Conservation (phyloP, 1,284 basidiomycete genomes). For the Fistulinella cinereoalba region DNA sequence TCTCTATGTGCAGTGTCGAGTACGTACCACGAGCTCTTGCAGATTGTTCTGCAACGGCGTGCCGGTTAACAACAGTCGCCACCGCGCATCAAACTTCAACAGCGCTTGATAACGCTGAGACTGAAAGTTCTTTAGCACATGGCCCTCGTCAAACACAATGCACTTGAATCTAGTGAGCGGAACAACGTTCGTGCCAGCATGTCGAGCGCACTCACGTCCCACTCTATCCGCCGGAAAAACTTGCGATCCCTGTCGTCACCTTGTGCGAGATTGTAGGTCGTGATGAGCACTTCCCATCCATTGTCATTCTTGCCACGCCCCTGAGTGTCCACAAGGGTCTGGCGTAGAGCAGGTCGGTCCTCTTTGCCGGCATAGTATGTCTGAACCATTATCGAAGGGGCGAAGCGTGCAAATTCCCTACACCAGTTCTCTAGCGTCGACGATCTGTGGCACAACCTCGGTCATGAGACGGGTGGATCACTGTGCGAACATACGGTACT, state of each 20-base stretch:
- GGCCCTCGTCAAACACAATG: conserved; percentile 94
- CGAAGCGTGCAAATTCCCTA: conserved; percentile 91
- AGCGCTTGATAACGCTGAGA: conserved; percentile 93
- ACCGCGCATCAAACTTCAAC: conserved; percentile 80
- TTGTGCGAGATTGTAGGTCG: conserved; percentile 94
- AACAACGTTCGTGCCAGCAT: not conserved
- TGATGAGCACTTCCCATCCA: conserved; percentile 91
- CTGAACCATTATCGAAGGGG: conserved; percentile 81
- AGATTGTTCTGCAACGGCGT: conserved; percentile 92
- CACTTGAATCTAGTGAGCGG: conserved; percentile 46
- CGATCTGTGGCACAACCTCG: conserved; percentile 50
- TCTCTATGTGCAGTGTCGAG: conserved; percentile 15
- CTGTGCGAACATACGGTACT: conserved; percentile 75
- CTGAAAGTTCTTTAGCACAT: conserved; percentile 95
- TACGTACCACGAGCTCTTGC: conserved; percentile 89
- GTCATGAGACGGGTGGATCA: conserved; percentile 29
- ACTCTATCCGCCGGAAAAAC: conserved; percentile 90
- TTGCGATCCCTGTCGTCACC: conserved; percentile 85
- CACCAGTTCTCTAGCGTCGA: conserved; percentile 99
- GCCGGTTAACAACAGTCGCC: conserved; percentile 92
- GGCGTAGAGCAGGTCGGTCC: conserved; percentile 77
- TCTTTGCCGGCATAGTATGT: conserved; percentile 94
- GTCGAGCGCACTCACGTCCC: conserved; percentile 64
- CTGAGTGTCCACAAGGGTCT: conserved; percentile 64
- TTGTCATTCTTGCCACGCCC: conserved; percentile 44